Percentiles rank a stretch among this genome's conserved stretches.
Evolutionary conservation across 202 grass and related monocot genomes (phyloP).

Genomic region (Schoenoplectus tabernaemontani): DNA sequence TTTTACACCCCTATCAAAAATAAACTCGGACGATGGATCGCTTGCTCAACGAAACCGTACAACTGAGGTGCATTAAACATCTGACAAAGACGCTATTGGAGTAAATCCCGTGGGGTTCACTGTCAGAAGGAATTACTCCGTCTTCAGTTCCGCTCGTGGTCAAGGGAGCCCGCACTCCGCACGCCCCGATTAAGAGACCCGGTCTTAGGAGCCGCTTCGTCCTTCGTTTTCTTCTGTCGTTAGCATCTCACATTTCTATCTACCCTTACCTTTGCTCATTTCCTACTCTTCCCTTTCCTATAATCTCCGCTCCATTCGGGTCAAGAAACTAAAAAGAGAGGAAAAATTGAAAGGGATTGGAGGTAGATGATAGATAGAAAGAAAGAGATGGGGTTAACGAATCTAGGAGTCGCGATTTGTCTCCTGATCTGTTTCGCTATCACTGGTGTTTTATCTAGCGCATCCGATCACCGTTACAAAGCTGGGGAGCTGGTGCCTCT

Average conservation of each 20-base stretch:
- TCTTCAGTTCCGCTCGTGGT: not conserved
- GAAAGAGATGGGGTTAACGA: slow-evolving; percentile 17
- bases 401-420: not conserved
- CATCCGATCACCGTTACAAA: slow-evolving; percentile 69
- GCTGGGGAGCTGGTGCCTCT: slow-evolving; percentile 67
- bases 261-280: not conserved
- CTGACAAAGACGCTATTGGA: not conserved
- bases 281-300: not conserved
- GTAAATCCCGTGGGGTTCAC: not conserved
- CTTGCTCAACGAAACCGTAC: not conserved
- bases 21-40: not conserved
- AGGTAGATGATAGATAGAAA: not conserved
- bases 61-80: not conserved
- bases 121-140: not conserved
- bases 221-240: slow-evolving; percentile 2
- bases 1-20: too few species aligned
- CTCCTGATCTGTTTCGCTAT: slow-evolving; percentile 28
- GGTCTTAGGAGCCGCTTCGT: slow-evolving; percentile 1
- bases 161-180: not conserved
- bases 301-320: not conserved
- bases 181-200: not conserved
- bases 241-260: slow-evolving; percentile 9
- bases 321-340: not conserved
- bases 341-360: not conserved
- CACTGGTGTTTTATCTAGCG: slow-evolving; percentile 32